Base-by-base conservation (phyloP, 2,329 filamentous ascomycete species). In the Monosporascus cannonballus region DNA sequence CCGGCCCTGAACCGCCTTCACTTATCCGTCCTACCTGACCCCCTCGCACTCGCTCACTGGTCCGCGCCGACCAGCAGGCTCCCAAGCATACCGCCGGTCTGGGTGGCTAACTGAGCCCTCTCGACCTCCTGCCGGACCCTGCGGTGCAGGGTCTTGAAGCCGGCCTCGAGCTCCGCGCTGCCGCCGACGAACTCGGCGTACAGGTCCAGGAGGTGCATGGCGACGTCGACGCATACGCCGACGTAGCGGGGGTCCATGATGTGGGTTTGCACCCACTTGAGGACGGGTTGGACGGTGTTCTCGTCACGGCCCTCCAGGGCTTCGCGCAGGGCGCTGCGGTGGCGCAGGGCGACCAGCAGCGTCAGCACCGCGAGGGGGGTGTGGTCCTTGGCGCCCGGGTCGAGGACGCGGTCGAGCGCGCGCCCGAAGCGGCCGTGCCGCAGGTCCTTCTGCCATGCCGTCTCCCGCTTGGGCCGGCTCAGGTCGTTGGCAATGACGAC, bases 71-170 rank as follows among this genome's bases (percentile, higher is more conserved):
- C 76, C 63, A 87, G 82, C 58, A 84, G 58, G 48, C 73, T 87
- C 62, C 93, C 89, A 58, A 97, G 72, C 92, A 97, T 96, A 2
- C 93, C 94, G 59, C 81, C 81, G 11, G 90, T 92, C 71, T 88
- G 84, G 61, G 83, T 86, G 2, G 93, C 92, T 65, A 88, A 79
- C 71, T 96, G 89, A 22, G 90, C 89, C 64, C 87, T 84, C 69
- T 95, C 90, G 11, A 92, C 87, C 69, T 94, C 89, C 41, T 81
- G 75, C 56, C 83, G 80, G 20, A 97, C 93, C 39, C 85, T 77
- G 46, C 79, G 74, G 66, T 87, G 84, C 57, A 96, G 75, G 48
- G 76, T 77, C 61, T 82, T 78, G 63, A 97, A 84, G 48, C 85
- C 78, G 48, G 77, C 77, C 56, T 89, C 85, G 52, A 97, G 80